Evolutionary conservation across 2,329 filamentous ascomycete genomes (phyloP).

Genomic region (Monosporascus sp.): DNA sequence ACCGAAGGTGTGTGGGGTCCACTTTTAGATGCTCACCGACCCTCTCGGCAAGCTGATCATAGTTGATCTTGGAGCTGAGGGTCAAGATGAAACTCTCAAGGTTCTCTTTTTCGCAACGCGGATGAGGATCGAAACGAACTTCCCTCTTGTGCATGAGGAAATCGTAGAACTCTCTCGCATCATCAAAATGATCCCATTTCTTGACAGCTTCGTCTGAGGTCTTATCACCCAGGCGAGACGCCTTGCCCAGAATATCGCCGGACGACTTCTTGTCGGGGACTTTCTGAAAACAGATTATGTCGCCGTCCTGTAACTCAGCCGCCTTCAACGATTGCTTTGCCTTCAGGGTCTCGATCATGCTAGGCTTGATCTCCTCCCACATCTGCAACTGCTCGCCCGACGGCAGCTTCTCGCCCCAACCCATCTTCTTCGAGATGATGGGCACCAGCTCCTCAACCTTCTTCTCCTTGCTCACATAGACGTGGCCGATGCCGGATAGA

Average conservation of each 20-base stretch:
- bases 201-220: conserved; percentile 32
- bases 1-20: conserved; percentile 81
- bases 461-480: conserved; percentile 83
- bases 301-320: conserved; percentile 93
- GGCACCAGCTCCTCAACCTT: conserved; percentile 81
- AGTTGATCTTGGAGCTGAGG: conserved; percentile 82
- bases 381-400: conserved; percentile 60
- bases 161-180: conserved; percentile 86
- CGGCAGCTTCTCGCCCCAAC: conserved; percentile 71
- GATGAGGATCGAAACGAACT: conserved; percentile 71
- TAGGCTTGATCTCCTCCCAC: conserved; percentile 97
- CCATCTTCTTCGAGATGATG: conserved; percentile 75
- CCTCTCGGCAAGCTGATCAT: conserved; percentile 80
- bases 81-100: conserved; percentile 68
- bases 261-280: conserved; percentile 44
- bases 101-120: conserved; percentile 49
- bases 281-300: conserved; percentile 92
- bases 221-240: conserved; percentile 33
- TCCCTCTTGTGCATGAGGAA: conserved; percentile 80
- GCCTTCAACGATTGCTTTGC: conserved; percentile 82
- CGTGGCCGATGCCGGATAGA: conserved; percentile 70
- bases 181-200: conserved; percentile 52
- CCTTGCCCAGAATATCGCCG: conserved; percentile 32
- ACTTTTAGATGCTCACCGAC: conserved; percentile 73
- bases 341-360: conserved; percentile 95